Conservation (phyloP, 2,329 filamentous ascomycete genomes). For the Diaporthe citrichinensis region DNA sequence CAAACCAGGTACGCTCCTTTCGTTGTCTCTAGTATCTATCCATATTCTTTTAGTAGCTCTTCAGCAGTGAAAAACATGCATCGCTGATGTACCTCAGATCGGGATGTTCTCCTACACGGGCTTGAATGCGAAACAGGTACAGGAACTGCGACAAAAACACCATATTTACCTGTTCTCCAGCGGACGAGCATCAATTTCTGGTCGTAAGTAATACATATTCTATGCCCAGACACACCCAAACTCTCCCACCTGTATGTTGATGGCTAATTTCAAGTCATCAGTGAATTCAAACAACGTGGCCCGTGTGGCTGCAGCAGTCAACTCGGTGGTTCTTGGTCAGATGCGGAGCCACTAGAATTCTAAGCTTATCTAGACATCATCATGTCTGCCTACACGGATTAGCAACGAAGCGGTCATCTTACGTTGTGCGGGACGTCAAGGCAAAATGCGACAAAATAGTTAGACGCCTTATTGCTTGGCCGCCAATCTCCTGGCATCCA, state of each 20-base stretch:
- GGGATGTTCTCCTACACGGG: constrained; percentile 59
- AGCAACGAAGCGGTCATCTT: no score
- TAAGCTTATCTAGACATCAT: no score
- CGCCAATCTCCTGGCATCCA: no score
- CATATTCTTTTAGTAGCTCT: not conserved
- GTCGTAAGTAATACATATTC: constrained; percentile 46
- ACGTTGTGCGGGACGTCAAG: no score
- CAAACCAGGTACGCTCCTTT: constrained; percentile 25
- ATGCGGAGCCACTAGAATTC: no score
- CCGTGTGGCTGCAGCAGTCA: constrained; percentile 5
- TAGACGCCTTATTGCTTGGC: no score
- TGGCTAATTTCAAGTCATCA: constrained; percentile 4
- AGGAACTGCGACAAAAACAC: constrained; percentile 47
- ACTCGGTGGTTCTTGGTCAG: not conserved
- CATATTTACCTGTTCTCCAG: constrained; percentile 54
- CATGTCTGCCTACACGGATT: no score
- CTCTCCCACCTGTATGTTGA: constrained; percentile 11
- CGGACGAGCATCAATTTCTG: constrained; percentile 52
- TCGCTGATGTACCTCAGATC: constrained; percentile 47
- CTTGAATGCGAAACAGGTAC: constrained; percentile 50
- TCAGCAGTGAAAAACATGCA: not conserved
- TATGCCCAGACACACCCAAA: not conserved
- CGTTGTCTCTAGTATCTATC: no score
- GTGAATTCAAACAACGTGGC: not conserved
- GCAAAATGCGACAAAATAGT: no score